These are phyloP conservation scores for Elasticomyces elasticus DNA, from an alignment of 495 filamentous ascomycete species.

Conservation along the genomic window DNA sequence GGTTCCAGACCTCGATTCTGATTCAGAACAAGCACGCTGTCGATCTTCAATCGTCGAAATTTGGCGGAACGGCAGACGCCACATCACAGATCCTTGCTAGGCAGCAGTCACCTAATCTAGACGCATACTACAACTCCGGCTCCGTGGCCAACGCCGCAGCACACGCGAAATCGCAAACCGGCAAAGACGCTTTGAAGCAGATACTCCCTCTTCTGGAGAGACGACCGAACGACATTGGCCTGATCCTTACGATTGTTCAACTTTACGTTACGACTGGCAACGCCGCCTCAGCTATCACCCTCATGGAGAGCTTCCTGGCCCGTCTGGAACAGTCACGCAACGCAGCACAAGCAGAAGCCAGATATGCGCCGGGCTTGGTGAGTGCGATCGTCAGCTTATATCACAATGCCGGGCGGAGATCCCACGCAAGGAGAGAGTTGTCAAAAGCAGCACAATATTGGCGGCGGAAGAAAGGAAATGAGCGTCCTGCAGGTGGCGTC, in stretches of 20 bases:
- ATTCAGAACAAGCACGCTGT: constrained; percentile 58
- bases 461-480: constrained; percentile 40
- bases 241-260: constrained; percentile 74
- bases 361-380: constrained; percentile 77
- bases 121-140: constrained; percentile 50
- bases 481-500: constrained; percentile 36
- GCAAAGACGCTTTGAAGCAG: constrained; percentile 59
- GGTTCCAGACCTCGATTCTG: constrained; percentile 61
- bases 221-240: constrained; percentile 71
- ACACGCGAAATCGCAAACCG: constrained; percentile 50
- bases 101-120: constrained; percentile 44
- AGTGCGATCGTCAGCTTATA: constrained; percentile 78
- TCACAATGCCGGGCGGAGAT: constrained; percentile 63
- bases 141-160: constrained; percentile 77
- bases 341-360: constrained; percentile 51
- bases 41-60: constrained; percentile 72
- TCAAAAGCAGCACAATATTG: constrained; percentile 78
- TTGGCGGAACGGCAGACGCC: constrained; percentile 56
- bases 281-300: constrained; percentile 59
- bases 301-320: constrained; percentile 65
- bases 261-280: constrained; percentile 70
- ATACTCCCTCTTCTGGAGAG: constrained; percentile 66
- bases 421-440: constrained; percentile 59
- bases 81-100: constrained; percentile 49
- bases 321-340: constrained; percentile 59